phyloP scores from a whole-genome alignment of 177 flowering plant genomes.

The Vitis hybrid region DNA sequence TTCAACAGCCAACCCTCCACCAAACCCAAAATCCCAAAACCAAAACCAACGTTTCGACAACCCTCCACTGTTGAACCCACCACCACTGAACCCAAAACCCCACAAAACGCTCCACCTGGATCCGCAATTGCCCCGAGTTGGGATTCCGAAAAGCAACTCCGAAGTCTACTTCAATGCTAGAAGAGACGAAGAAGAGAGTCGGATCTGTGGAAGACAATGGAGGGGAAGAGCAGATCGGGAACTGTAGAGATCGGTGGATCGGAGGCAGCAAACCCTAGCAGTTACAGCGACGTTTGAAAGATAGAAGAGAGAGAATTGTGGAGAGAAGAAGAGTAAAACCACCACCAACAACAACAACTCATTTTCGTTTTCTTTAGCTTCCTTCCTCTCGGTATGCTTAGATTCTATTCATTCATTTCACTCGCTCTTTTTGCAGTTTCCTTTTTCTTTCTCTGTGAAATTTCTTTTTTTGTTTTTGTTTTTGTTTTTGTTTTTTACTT shows the following conservation, averaged over 20 bases:
- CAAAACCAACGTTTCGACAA: neutral
- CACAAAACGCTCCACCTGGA: too few species aligned
- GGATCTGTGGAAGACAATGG: too few species aligned
- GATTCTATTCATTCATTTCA: constrained; percentile 3
- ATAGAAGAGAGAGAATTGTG: neutral
- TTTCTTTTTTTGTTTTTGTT: neutral
- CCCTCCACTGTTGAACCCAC: constrained; percentile 16
- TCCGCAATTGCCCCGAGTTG: too few species aligned
- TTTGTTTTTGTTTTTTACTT: constrained; percentile 5
- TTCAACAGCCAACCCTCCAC: constrained; percentile 11
- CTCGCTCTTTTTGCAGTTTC: constrained; percentile 7
- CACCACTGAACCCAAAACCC: constrained; percentile 1
- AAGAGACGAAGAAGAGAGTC: too few species aligned
- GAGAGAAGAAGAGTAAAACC: too few species aligned
- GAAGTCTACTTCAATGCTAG: too few species aligned
- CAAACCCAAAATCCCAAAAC: neutral
- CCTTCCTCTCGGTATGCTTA: neutral
- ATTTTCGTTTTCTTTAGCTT: constrained; percentile 13
- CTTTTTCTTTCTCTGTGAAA: neutral
- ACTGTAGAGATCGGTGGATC: too few species aligned
- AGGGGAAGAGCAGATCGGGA: too few species aligned
- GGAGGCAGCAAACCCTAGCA: too few species aligned
- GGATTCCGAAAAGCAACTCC: too few species aligned
- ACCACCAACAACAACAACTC: constrained; percentile 28
- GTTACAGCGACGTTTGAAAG: too few species aligned